Base-by-base conservation (phyloP, 306 rosid species). In the Cyclanthera cordifolia region DNA sequence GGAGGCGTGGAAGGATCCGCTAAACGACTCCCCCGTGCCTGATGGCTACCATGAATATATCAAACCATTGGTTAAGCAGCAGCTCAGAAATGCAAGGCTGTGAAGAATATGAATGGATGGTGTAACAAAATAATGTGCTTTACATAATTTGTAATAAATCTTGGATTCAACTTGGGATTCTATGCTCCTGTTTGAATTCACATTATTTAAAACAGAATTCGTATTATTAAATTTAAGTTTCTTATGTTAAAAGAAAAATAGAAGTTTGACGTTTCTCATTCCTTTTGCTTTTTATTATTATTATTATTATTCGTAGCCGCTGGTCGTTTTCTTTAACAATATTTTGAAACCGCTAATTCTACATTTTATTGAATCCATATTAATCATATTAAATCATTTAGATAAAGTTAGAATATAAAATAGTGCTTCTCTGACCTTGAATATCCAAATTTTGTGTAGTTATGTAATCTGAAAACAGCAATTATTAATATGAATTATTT, bases 1-100 rank as follows among this genome's bases (percentile, higher is more conserved):
- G 76, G 96, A 80, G 73, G 96, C 99, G 0, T 90, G 96, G 99
- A 93, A 93, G 82, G 99, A 93, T 71, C 96, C 99, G 77, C 72
- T 93, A 70, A 93, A 93, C 51, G 99, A 93, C 32, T 73, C 90
- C 12, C 80, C 90, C 10, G 82, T 90, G 78, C 96, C 99, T 1
- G 96, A 87, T 74, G 99, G 99, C 68, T 87, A 83, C 67, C 79
- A 73, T 10, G 84, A 89, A 67, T 87, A 90, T 73, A n/a, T 93
- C 41, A 85, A 71, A 75, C 99, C 99, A n/a, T 21, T 93, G 77
- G 85, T 93, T 76, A 93, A 85, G 84, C 89, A 90, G 39, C 96
- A 90, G 68, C 91, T 93, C 41, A 89, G 86, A 10, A 84, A 84
- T 71, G 89, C 96, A 20, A 86, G 90, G 39, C 94, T 93, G 17